Evolutionary conservation across 129 eudicot genomes (phyloP).

Genomic region (Centrapalus pauciflorus): DNA sequence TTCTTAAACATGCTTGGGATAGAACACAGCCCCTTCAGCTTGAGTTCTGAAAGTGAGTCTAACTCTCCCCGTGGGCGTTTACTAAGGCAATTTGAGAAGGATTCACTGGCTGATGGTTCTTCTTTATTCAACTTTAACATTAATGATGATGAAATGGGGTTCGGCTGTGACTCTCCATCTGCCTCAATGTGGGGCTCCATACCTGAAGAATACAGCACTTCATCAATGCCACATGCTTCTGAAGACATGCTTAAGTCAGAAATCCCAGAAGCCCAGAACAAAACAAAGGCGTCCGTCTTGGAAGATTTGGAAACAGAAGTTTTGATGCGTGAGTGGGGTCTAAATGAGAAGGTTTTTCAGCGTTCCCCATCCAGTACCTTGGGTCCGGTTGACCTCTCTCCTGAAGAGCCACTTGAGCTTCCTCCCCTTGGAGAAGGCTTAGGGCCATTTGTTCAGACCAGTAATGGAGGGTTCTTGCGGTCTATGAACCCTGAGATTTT

Average conservation of each 20-base stretch:
- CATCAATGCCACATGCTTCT: constrained; percentile 10
- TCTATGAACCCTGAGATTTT: constrained; percentile 86
- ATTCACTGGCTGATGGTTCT: constrained; percentile 51
- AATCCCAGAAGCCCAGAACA: constrained; percentile 27
- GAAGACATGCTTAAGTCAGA: constrained; percentile 24
- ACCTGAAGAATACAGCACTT: constrained; percentile 26
- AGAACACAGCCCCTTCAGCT: constrained; percentile 61
- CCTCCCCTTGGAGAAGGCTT: constrained; percentile 88
- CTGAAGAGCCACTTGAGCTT: constrained; percentile 48
- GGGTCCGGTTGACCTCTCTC: constrained; percentile 47
- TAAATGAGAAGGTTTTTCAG: constrained; percentile 60
- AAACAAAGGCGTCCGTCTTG: constrained; percentile 52
- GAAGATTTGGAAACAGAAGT: constrained; percentile 81
- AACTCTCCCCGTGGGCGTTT: constrained; percentile 92
- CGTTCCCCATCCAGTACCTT: constrained; percentile 43
- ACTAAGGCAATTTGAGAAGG: constrained; percentile 78
- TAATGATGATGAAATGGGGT: constrained; percentile 37
- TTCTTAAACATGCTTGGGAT: constrained; percentile 75
- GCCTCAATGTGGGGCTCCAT: constrained; percentile 35
- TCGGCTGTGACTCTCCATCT: constrained; percentile 20
- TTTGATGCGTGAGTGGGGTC: constrained; percentile 89
- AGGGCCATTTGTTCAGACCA: constrained; percentile 77
- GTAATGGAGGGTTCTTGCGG: constrained; percentile 78
- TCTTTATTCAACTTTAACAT: constrained; percentile 51
- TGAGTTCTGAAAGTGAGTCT: constrained; percentile 73